Evolutionary conservation across 371 early-diverging fungal genomes (phyloP).

Genomic region (Mucor velutinosus): DNA sequence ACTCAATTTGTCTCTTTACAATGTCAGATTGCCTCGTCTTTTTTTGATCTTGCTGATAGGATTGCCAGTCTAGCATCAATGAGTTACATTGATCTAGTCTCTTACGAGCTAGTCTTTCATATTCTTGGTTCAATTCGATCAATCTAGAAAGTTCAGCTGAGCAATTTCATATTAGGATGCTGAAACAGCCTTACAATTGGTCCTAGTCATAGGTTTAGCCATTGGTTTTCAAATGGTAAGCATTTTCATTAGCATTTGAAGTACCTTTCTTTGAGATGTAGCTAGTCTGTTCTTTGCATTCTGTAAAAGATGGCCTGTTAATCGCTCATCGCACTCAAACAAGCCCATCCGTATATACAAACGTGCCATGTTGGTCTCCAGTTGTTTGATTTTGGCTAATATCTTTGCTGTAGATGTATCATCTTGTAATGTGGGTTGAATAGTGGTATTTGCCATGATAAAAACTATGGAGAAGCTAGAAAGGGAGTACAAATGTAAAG

Average conservation of each 20-base stretch:
- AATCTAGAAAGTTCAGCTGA: not conserved
- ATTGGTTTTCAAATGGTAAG: not conserved
- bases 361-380: not conserved
- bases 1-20: conserved; percentile 19
- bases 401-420: not conserved
- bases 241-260: not conserved
- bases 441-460: not conserved
- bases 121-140: conserved; percentile 5
- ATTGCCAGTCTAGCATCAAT: conserved; percentile 17
- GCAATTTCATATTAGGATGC: not conserved
- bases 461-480: not conserved
- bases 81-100: conserved; percentile 13
- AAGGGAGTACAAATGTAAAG: not conserved
- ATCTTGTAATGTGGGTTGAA: not conserved
- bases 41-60: conserved; percentile 10
- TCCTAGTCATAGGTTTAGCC: not conserved
- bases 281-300: not conserved
- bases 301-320: not conserved
- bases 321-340: not conserved
- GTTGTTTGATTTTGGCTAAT: conserved; percentile 1
- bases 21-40: conserved; percentile 15
- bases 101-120: conserved; percentile 16
- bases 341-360: not conserved
- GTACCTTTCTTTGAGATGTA: not conserved
- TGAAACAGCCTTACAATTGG: not conserved